Conservation (phyloP, 148 eudicot genomes). For the Persicaria tinctoria region DNA sequence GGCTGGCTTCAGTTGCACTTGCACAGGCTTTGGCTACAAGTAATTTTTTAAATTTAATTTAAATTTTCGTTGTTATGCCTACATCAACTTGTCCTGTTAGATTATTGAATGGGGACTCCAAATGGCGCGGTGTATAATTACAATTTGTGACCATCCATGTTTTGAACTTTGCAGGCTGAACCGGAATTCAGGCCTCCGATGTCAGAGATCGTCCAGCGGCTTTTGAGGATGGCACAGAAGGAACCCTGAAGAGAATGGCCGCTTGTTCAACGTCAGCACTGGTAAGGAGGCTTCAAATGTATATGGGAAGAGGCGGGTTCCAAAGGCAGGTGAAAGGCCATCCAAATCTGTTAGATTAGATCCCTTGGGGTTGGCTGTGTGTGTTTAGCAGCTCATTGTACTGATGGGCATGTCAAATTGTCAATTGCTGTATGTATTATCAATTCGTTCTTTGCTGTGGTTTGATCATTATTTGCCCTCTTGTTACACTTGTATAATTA, state of each 20-base stretch:
- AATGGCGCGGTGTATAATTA: no score
- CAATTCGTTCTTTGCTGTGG: neutral
- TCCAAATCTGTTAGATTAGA: neutral
- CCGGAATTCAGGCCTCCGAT: constrained; percentile 96
- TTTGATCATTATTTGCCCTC: neutral
- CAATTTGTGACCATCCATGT: neutral
- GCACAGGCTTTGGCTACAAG: no score
- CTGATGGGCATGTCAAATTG: neutral
- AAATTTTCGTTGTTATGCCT: no score
- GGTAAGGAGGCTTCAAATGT: neutral
- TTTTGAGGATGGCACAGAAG: constrained; percentile 50
- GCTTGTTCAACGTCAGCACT: neutral
- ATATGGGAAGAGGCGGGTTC: neutral
- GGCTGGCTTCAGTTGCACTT: neutral
- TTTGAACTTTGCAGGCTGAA: constrained; percentile 43
- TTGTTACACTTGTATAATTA: neutral
- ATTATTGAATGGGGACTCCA: no score
- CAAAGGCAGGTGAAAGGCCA: neutral
- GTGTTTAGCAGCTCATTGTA: neutral
- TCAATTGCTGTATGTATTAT: neutral
- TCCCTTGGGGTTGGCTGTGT: neutral
- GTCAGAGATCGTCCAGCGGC: constrained; percentile 83
- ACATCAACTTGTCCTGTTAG: no score
- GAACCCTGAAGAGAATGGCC: neutral
- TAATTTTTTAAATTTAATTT: no score